Conservation (phyloP, 106 monocot genomes). For the Platanthera zijinensis region DNA sequence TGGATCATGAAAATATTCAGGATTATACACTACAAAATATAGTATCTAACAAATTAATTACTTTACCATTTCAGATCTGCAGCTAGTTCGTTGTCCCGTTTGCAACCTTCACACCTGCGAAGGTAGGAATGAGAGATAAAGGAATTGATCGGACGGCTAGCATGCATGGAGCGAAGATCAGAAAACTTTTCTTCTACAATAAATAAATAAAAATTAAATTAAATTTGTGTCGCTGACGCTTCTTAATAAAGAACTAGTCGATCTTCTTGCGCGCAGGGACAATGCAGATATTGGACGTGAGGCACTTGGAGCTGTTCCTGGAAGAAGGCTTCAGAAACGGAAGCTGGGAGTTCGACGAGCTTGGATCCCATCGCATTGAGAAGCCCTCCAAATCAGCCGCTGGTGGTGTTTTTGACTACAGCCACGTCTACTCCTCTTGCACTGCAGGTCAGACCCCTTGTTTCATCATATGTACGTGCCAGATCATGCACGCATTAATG, state of each 20-base stretch:
- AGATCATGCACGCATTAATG: background rate
- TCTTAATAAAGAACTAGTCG: background rate
- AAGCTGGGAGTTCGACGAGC: constrained; percentile 58
- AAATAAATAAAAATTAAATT: background rate
- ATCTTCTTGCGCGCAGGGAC: constrained; percentile 37
- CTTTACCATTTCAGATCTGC: constrained; percentile 30
- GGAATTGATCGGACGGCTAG: background rate
- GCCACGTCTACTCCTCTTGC: constrained; percentile 25
- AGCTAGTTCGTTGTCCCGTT: constrained; percentile 64
- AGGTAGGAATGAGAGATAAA: constrained; percentile 19
- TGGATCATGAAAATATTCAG: no score
- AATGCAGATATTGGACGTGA: constrained; percentile 83
- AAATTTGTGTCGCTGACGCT: background rate
- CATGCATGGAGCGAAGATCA: background rate
- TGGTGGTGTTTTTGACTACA: constrained; percentile 64
- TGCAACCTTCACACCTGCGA: constrained; percentile 73
- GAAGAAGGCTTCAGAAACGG: constrained; percentile 50
- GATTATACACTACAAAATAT: background rate
- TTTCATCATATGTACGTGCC: no score
- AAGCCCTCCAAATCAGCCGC: constrained; percentile 37
- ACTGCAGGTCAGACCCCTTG: constrained; percentile 27
- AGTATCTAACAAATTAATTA: constrained; percentile 2
- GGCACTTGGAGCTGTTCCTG: constrained; percentile 75
- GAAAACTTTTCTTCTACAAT: background rate
- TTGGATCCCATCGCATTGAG: constrained; percentile 42